Conservation (phyloP, 106 monocot species). For the Hemerocallis citrina region DNA sequence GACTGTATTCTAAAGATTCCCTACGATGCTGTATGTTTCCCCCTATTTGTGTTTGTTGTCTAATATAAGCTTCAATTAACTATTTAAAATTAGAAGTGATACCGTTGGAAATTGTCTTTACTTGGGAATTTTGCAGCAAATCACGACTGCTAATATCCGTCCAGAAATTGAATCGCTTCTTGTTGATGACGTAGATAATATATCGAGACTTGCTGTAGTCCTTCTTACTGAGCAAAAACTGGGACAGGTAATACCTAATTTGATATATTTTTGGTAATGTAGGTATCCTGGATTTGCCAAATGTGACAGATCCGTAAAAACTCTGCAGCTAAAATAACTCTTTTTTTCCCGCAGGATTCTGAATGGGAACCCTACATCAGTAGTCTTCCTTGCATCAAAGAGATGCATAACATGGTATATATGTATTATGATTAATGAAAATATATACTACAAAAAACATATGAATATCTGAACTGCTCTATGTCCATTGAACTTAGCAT, state of each 20-base stretch:
- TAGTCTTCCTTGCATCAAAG: constrained; percentile 39
- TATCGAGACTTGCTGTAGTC: constrained; percentile 50
- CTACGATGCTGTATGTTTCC: constrained; percentile 52
- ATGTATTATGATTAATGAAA: neutral
- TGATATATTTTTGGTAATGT: neutral
- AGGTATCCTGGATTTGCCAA: neutral
- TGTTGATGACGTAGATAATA: constrained; percentile 27
- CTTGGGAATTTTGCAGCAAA: constrained; percentile 43
- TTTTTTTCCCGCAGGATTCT: constrained; percentile 41
- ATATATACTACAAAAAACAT: neutral
- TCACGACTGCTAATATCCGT: constrained; percentile 39
- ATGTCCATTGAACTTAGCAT: neutral
- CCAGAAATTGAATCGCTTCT: constrained; percentile 31
- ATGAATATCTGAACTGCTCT: neutral
- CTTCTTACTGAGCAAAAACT: constrained; percentile 60
- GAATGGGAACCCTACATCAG: constrained; percentile 71
- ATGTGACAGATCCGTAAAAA: neutral
- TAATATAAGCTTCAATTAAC: neutral
- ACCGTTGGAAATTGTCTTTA: neutral
- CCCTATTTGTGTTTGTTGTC: neutral
- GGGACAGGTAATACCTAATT: constrained; percentile 31
- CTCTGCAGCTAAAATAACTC: neutral
- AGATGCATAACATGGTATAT: constrained; percentile 83
- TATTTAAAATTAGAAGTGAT: neutral
- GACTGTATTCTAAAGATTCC: constrained; percentile 83